phyloP scores from a whole-genome alignment of 2,329 filamentous ascomycete species.

The Xylaria sp. region DNA sequence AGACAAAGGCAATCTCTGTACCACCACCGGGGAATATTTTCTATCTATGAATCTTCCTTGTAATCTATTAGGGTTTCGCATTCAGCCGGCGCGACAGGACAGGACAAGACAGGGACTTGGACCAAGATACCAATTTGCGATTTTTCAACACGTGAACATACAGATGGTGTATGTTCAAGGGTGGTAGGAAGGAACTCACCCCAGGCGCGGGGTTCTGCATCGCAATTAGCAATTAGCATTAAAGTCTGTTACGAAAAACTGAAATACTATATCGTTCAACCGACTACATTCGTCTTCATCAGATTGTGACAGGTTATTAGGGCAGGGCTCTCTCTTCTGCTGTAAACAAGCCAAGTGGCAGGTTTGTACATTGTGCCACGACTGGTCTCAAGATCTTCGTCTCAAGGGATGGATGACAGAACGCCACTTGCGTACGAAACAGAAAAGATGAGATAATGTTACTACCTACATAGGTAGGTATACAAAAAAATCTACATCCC shows the following conservation, averaged over 20 bases:
- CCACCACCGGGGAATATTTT: slow-evolving; percentile 23
- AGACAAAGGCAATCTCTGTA: slow-evolving; percentile 22
- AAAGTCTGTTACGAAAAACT: not conserved
- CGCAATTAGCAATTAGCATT: not conserved
- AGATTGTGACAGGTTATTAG: not conserved
- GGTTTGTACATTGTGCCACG: not conserved
- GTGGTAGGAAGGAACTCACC: not conserved
- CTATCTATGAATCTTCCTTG: slow-evolving; percentile 11
- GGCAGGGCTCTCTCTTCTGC: not conserved
- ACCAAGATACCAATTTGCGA: slow-evolving; percentile 38
- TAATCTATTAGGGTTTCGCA: slow-evolving; percentile 37
- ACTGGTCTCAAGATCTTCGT: not conserved
- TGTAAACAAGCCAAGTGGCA: not conserved
- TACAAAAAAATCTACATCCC: not conserved
- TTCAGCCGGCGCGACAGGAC: slow-evolving; percentile 26
- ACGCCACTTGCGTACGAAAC: slow-evolving; percentile 7
- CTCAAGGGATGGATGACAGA: not conserved
- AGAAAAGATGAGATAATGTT: not conserved
- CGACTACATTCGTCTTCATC: not conserved
- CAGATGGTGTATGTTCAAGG: not conserved
- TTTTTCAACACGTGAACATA: slow-evolving; percentile 1
- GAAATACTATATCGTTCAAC: not conserved
- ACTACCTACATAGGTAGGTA: no score
- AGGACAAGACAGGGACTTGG: slow-evolving; percentile 4
- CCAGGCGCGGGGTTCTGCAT: not conserved